Base-by-base conservation (phyloP, 2,329 filamentous ascomycete species). In the Ilyonectria robusta region DNA sequence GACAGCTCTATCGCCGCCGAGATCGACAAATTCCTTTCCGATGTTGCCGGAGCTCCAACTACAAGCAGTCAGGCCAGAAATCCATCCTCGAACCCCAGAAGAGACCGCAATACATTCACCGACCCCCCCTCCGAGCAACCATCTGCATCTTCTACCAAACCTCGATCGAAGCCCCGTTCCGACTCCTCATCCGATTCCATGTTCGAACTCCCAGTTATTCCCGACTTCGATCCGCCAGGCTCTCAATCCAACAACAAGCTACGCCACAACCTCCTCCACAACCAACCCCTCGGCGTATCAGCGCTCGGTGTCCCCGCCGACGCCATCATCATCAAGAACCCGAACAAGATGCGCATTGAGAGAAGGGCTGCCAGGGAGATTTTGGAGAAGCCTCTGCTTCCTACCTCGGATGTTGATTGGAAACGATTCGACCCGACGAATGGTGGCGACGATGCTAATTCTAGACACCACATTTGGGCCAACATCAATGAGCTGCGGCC, bases 401-500 rank as follows among this genome's bases (percentile, higher is more conserved):
- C 67, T 13, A 46, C 48, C 7, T 55, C 53, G 23, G 70, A 73
- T 3, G 53, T 80, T 1, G 75, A 80, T 17, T 79, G 84, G 67
- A 71, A 81, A 59, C 70, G 72, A 19, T 47, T 82, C 6, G 61
- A 82, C 6, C 62, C 65, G 4, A 68, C 76, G 1, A 70, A 73
- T 10, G 72, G 79, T 33, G 70, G 67, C 2, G 68, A 69, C 3
- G 73, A 78, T 3, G 67, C 76, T 1, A 76, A 66, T 2, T 31
- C 71, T 1, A 57, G 68, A 2, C 76, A 81, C 19, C 83, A 87
- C 47, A 77, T 84, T 2, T 74, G 80, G 55, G 73, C 77, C 4
- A 85, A 87, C 64, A 84, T 90, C 19, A 78, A 88, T 35, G 83
- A 83, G 61, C 72, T 89, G 37, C 81, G 81, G 42, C 88, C 87